These are phyloP conservation scores for Elaphomyces granulatus DNA, from an alignment of 495 filamentous ascomycete genomes.

Conservation along the genomic window DNA sequence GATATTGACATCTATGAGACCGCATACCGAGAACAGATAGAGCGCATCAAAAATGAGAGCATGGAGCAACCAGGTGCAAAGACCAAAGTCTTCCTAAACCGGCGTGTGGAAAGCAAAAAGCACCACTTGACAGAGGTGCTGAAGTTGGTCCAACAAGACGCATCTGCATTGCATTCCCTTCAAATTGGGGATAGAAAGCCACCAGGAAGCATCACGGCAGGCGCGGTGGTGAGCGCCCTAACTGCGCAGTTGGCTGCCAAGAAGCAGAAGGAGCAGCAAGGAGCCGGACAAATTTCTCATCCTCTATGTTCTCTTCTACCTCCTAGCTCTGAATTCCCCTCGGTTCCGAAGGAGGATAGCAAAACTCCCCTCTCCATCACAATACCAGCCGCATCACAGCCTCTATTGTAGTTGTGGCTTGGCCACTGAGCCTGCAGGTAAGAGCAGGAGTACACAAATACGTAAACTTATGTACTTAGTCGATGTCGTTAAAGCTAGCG, in stretches of 20 bases:
- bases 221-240: slow-evolving; percentile 9
- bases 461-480: too few relatives aligned
- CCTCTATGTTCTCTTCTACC: too few relatives aligned
- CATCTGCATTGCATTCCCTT: background rate
- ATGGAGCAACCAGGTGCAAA: slow-evolving; percentile 16
- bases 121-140: slow-evolving; percentile 24
- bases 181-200: slow-evolving; percentile 10
- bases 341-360: too few relatives aligned
- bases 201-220: slow-evolving; percentile 4
- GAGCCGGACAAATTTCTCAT: too few relatives aligned
- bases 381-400: too few relatives aligned
- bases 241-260: slow-evolving; percentile 12
- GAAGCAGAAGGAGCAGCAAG: background rate
- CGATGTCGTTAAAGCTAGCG: too few relatives aligned
- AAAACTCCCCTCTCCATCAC: too few relatives aligned
- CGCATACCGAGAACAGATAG: slow-evolving; percentile 70
- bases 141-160: slow-evolving; percentile 22
- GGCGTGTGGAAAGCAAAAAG: slow-evolving; percentile 40
- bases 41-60: slow-evolving; percentile 43
- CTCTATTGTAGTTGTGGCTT: too few relatives aligned
- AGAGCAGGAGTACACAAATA: too few relatives aligned
- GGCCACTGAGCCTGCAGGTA: too few relatives aligned
- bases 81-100: slow-evolving; percentile 40
- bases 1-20: slow-evolving; percentile 79
- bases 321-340: too few relatives aligned